Evolutionary conservation across 345 rosid genomes (phyloP).

Genomic region (Gossypioides kirkii): DNA sequence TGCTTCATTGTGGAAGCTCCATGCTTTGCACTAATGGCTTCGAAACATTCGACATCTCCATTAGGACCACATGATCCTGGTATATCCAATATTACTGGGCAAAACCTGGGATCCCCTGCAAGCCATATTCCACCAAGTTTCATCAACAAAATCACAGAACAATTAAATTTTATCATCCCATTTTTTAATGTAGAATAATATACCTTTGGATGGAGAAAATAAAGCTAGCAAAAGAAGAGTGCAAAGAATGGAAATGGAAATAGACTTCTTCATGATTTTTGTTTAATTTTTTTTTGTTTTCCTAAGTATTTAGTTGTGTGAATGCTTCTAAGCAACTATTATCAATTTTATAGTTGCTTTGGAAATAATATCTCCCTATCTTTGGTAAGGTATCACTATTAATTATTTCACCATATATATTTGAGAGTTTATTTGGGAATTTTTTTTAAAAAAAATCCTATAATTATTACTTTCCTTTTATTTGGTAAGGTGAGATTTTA

Average conservation of each 20-base stretch:
- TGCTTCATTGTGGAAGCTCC: not conserved
- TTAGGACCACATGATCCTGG: not conserved
- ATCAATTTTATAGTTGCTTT: not conserved
- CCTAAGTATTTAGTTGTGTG: too few species aligned
- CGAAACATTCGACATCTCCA: not conserved
- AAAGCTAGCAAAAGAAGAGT: not conserved
- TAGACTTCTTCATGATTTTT: not conserved
- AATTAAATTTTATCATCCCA: too few species aligned
- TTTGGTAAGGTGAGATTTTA: too few species aligned
- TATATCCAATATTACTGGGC: not conserved
- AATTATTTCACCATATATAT: too few species aligned
- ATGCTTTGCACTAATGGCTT: not conserved
- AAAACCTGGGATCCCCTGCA: not conserved
- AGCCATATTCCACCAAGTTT: not conserved
- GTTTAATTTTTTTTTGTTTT: too few species aligned
- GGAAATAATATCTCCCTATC: not conserved
- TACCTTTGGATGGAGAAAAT: not conserved
- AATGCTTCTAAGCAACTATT: not conserved
- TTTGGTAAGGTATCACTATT: not conserved
- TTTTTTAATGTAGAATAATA: not conserved
- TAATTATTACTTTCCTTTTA: too few species aligned
- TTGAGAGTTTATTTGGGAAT: too few species aligned
- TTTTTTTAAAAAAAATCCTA: too few species aligned
- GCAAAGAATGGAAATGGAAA: not conserved
- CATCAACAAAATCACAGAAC: not conserved